Conservation (phyloP, 108 stramenopile species). For the Cyclotella cryptica region DNA sequence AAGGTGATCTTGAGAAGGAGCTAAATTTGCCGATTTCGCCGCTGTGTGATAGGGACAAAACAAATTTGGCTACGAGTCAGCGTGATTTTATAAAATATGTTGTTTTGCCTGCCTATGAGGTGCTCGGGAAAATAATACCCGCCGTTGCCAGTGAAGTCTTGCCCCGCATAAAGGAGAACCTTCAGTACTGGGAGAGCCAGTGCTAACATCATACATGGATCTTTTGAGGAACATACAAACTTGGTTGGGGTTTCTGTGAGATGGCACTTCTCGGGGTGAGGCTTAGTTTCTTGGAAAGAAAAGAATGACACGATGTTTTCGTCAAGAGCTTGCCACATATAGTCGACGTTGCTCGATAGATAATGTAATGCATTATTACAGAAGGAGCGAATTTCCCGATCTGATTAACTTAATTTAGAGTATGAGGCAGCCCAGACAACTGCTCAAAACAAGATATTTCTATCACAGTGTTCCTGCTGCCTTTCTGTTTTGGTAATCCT, state of each 20-base stretch:
- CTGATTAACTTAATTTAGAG: too few species aligned
- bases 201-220: background rate
- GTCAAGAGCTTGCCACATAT: too few species aligned
- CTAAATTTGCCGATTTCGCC: conserved; percentile 74
- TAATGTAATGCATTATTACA: too few species aligned
- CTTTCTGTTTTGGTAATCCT: conserved; percentile 79
- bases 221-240: too few species aligned
- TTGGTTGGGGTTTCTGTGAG: too few species aligned
- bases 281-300: too few species aligned
- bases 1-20: conserved; percentile 78
- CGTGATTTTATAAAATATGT: conserved; percentile 87
- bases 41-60: conserved; percentile 66
- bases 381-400: too few species aligned
- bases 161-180: conserved; percentile 51
- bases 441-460: background rate
- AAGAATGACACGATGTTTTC: too few species aligned
- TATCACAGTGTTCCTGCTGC: conserved; percentile 65
- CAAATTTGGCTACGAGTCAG: conserved; percentile 72
- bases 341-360: too few species aligned
- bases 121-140: conserved; percentile 63
- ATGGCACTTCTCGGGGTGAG: too few species aligned
- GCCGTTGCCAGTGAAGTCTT: conserved; percentile 44
- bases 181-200: conserved; percentile 55
- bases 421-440: background rate
- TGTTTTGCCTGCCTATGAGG: conserved; percentile 67